A percentile compares a stretch with the other conserved stretches of the same genome.
Conservation (phyloP, 805 yeast genomes). For the Wickerhamiella nectarea region DNA sequence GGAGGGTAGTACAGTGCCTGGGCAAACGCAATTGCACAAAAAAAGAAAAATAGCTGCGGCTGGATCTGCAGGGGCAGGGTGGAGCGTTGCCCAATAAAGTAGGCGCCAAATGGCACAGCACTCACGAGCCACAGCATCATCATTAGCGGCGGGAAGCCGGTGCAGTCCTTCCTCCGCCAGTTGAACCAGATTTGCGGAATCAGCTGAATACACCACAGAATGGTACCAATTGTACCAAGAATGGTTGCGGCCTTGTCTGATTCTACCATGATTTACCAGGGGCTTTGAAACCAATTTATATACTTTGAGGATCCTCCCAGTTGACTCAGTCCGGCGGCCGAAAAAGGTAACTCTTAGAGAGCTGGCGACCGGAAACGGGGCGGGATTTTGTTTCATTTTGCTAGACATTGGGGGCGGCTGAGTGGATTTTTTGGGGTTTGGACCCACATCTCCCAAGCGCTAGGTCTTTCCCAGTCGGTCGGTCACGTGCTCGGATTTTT, state of each 20-base stretch:
- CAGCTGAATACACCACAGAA: conserved; percentile 84
- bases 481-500: too few relatives aligned
- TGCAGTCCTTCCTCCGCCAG: conserved; percentile 61
- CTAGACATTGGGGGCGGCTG: too few relatives aligned
- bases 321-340: background rate
- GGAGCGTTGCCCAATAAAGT: conserved; percentile 57
- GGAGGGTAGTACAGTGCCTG: conserved; percentile 74
- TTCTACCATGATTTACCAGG: conserved; percentile 49
- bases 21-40: conserved; percentile 52
- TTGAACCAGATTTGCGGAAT: conserved; percentile 74
- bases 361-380: too few relatives aligned
- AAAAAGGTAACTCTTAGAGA: too few relatives aligned
- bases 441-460: too few relatives aligned
- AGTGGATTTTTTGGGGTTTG: too few relatives aligned
- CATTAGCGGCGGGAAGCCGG: conserved; percentile 82
- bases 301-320: background rate
- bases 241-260: conserved; percentile 22
- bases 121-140: conserved; percentile 67
- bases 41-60: conserved; percentile 67
- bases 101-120: conserved; percentile 80
- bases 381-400: too few relatives aligned
- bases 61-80: conserved; percentile 72
- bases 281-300: background rate
- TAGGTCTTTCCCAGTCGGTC: too few relatives aligned
- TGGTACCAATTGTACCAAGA: conserved; percentile 77